These are phyloP conservation scores for Hevea brasiliensis DNA, from an alignment of 345 rosid genomes.

Conservation along the genomic window DNA sequence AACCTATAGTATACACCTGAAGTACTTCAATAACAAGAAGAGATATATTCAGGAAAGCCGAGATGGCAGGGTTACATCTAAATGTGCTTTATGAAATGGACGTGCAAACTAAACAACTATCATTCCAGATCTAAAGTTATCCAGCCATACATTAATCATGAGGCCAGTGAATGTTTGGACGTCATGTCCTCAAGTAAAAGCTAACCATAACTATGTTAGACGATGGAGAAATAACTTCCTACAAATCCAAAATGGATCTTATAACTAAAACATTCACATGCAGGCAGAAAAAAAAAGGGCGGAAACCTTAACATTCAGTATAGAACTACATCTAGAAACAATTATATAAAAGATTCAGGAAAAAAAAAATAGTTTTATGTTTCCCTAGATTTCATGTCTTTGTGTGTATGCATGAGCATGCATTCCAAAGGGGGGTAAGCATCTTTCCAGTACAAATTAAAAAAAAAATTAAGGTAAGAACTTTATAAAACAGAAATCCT, in stretches of 20 bases:
- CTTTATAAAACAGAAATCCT: not conserved
- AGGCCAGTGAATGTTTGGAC: not conserved
- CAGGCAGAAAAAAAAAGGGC: not conserved
- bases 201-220: not conserved
- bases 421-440: not conserved
- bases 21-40: conserved; percentile 8
- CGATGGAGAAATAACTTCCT: not conserved
- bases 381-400: not conserved
- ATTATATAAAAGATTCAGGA: not conserved
- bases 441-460: not conserved
- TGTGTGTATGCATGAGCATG: not conserved
- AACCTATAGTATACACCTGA: not conserved
- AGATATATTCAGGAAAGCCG: conserved; percentile 3
- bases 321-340: not conserved
- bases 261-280: not conserved
- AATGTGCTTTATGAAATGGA: not conserved
- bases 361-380: not conserved
- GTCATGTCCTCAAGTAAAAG: not conserved
- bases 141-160: not conserved
- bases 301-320: not conserved
- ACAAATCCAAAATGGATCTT: not conserved
- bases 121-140: not conserved
- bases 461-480: not conserved
- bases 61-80: not conserved
- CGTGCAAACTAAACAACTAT: not conserved